phyloP scores from a whole-genome alignment of 345 rosid genomes.

The Brassica nigra region DNA sequence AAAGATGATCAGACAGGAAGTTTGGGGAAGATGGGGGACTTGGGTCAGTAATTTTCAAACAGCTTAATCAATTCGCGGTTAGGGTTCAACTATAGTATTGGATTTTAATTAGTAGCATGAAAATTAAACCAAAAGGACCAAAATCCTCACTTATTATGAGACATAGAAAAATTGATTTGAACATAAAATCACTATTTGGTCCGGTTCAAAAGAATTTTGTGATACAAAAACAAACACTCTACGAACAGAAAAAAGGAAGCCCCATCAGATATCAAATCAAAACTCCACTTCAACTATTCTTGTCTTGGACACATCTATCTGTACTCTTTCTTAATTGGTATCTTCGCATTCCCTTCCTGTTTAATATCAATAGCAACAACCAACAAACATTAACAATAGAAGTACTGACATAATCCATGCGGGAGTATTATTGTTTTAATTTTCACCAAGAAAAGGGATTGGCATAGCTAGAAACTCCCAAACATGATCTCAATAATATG shows the following conservation, averaged over 20 bases:
- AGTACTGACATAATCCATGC: neutral
- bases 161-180: neutral
- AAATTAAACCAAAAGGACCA: neutral
- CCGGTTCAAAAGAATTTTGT: neutral
- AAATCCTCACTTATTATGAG: neutral
- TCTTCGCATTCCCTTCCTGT: neutral
- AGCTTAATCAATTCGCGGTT: conserved; percentile 10
- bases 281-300: conserved; percentile 17
- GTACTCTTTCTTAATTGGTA: conserved; percentile 38
- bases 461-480: neutral
- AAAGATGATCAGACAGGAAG: conserved; percentile 32
- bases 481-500: neutral
- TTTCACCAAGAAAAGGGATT: neutral
- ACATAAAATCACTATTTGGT: neutral
- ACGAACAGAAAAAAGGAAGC: conserved; percentile 21
- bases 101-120: neutral
- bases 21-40: conserved; percentile 27
- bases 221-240: neutral
- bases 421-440: neutral
- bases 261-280: conserved; percentile 40
- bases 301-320: conserved; percentile 29
- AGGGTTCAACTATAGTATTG: neutral
- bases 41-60: conserved; percentile 17
- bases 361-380: neutral
- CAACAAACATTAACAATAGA: neutral